Conservation (phyloP, 805 yeast species). For the Scheffersomyces coipomensis region DNA sequence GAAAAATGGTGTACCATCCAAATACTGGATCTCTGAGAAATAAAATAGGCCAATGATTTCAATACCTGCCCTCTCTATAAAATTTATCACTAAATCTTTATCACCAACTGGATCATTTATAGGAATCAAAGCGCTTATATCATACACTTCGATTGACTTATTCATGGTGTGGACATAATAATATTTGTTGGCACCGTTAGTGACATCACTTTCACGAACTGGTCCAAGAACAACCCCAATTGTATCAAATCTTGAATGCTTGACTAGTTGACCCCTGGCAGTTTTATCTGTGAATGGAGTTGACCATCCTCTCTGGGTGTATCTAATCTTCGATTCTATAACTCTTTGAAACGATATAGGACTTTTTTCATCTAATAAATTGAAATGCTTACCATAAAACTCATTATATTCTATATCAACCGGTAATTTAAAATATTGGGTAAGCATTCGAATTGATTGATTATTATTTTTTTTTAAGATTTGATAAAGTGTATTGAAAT, state of each 20-base stretch:
- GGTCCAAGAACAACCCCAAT: slow-evolving; percentile 11
- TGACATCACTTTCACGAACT: background rate
- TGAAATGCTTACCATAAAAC: slow-evolving; percentile 2
- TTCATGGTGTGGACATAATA: slow-evolving; percentile 13
- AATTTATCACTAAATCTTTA: slow-evolving; percentile 1
- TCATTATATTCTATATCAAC: background rate
- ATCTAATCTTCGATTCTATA: background rate
- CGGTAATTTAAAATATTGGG: slow-evolving; percentile 1
- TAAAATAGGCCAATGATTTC: slow-evolving; percentile 10
- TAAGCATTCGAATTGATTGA: slow-evolving; percentile 1
- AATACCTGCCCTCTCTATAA: slow-evolving; percentile 8
- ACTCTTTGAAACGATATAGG: slow-evolving; percentile 5
- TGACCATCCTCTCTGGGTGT: background rate
- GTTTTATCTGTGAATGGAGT: background rate
- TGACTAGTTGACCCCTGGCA: slow-evolving; percentile 3
- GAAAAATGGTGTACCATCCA: background rate
- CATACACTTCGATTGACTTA: slow-evolving; percentile 13
- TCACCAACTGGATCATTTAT: background rate
- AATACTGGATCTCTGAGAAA: slow-evolving; percentile 4
- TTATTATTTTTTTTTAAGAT: slow-evolving; percentile 2
- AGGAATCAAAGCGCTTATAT: slow-evolving; percentile 5
- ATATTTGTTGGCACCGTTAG: slow-evolving; percentile 1
- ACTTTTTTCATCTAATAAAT: slow-evolving; percentile 5
- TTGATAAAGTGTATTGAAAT: slow-evolving; percentile 10
- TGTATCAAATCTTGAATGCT: slow-evolving; percentile 4